Base-by-base conservation (phyloP, 352 stramenopile species). In the Globisporangium heterothallicum region DNA sequence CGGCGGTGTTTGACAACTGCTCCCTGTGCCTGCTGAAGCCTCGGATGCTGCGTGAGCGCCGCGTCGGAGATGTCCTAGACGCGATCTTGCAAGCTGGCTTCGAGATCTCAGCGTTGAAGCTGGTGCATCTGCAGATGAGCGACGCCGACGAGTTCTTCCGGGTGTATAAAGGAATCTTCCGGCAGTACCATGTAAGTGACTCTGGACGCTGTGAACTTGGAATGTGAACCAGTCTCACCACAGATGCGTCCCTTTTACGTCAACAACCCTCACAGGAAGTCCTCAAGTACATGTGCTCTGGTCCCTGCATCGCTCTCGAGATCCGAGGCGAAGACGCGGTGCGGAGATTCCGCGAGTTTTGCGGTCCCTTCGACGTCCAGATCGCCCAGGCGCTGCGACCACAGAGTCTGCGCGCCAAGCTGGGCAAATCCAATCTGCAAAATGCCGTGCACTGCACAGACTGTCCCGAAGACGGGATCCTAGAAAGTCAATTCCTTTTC, bases 381-480 rank as follows among this genome's bases (percentile, higher is more conserved):
- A 80, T 97, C 38, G 94, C 93, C 4, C 88, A 90, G 50, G 74
- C 83, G 36, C 56, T 98, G 35, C 75, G 79, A 25, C 85, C 92
- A 1, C 56, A 74, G 35, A 91, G 81, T 27, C 70, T 98, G 24
- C 83, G 94, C 26, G 93, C 81, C 18, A 79, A 67, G n/a, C 97
- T 94, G 61, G 94, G 91, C 19, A 74, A 75, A 16, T 83, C 83
- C 55, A 83, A 61, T 18, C 64, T 97, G 44, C 67, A 84, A 44
- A 98, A 97, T 63, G 92, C 78, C 16, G 72, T 98, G 16, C 91
- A 98, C 59, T 97, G 90, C 66, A 97, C 93, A 0, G 93, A 98
- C 63, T 78, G 94, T 38, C 64, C 73, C 3, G 89, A 97, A 51
- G 92, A 98, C 68, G 90, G 88, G 13, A 64, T 85, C 27, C 69